phyloP scores from a whole-genome alignment of 2,329 filamentous ascomycete species.

The Fusarium odoratissimum region DNA sequence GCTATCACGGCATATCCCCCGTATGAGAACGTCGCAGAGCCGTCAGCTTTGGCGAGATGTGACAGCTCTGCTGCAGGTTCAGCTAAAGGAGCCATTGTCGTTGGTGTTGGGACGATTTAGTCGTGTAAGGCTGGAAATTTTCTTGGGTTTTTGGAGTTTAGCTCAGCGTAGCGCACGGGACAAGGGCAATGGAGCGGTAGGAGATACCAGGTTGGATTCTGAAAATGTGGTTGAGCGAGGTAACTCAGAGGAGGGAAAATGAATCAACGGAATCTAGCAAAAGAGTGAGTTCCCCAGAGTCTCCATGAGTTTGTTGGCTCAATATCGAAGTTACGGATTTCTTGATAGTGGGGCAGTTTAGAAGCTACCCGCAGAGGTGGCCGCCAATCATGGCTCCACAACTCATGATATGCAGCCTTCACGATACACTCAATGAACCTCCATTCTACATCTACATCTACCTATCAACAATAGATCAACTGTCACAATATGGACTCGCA shows the following conservation, averaged over 20 bases:
- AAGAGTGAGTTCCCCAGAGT: background rate
- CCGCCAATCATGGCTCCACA: constrained; percentile 27
- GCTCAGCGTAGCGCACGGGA: constrained; percentile 16
- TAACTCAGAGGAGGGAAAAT: background rate
- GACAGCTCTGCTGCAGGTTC: constrained; percentile 66
- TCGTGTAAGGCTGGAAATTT: constrained; percentile 31
- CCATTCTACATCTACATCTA: constrained; percentile 16
- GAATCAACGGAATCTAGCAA: background rate
- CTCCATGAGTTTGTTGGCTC: constrained; percentile 6
- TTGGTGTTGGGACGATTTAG: constrained; percentile 23
- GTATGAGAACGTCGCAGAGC: constrained; percentile 81
- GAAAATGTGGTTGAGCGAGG: no score
- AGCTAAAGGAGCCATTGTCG: constrained; percentile 57
- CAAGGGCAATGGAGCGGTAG: background rate
- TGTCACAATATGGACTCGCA: constrained; percentile 43
- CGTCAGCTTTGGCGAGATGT: constrained; percentile 77
- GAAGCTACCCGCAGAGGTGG: constrained; percentile 16
- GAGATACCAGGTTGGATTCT: background rate
- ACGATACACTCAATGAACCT: background rate
- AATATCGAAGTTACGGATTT: constrained; percentile 5
- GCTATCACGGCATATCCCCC: constrained; percentile 84
- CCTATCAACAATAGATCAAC: constrained; percentile 15
- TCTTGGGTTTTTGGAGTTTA: constrained; percentile 9
- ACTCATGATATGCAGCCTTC: constrained; percentile 26
- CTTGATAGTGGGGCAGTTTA: constrained; percentile 16